Evolutionary conservation across 2,329 filamentous ascomycete species (phyloP).

Genomic region (Ceratocystis destructans): DNA sequence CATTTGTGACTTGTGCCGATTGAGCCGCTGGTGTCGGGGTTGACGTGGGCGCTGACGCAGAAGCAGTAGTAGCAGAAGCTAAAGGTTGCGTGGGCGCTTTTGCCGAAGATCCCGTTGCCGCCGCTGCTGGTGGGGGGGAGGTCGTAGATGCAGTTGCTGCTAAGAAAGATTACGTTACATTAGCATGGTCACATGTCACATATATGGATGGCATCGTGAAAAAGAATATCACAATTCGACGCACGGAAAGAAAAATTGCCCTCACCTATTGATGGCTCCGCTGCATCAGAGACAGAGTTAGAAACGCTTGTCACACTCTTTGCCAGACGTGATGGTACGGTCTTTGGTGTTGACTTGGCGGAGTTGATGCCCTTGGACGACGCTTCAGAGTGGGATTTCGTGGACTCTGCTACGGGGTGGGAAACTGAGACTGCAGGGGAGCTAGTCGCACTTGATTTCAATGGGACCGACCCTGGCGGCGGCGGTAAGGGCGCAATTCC

Average conservation of each 20-base stretch:
- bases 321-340: constrained; percentile 11
- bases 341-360: constrained; percentile 26
- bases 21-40: neutral
- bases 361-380: constrained; percentile 30
- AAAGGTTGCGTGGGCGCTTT: neutral
- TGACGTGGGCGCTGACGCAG: neutral
- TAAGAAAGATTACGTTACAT: neutral
- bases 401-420: constrained; percentile 29
- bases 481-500: constrained; percentile 89
- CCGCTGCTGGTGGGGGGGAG: neutral
- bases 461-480: constrained; percentile 51
- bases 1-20: constrained; percentile 21
- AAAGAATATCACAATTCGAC: neutral
- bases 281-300: constrained; percentile 29
- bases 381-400: constrained; percentile 28
- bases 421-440: constrained; percentile 38
- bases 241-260: constrained; percentile 14
- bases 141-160: constrained; percentile 44
- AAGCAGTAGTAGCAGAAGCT: neutral
- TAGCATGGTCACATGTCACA: neutral
- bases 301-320: constrained; percentile 30
- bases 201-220: constrained; percentile 12
- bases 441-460: constrained; percentile 39
- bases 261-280: constrained; percentile 35
- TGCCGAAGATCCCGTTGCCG: neutral